Percentiles rank a stretch among this genome's conserved stretches.
phyloP scores from a whole-genome alignment of 495 filamentous ascomycete species.

The Penicillium nucicola region DNA sequence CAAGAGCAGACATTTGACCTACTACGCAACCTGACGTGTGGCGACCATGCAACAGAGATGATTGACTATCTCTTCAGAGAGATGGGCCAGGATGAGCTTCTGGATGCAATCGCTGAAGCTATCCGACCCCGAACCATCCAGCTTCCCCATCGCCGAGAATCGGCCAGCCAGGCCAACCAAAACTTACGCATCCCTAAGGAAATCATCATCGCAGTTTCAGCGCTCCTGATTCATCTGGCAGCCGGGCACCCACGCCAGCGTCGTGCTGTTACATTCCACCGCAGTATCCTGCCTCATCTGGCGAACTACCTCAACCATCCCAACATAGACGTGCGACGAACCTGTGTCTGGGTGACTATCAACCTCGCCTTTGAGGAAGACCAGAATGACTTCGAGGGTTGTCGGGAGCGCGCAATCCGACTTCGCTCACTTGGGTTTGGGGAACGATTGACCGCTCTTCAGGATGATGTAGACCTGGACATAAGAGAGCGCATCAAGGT shows the following conservation, averaged over 20 bases:
- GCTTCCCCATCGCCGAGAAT: conserved; percentile 36
- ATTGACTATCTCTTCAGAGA: conserved; percentile 76
- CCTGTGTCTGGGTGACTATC: conserved; percentile 75
- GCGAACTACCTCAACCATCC: conserved; percentile 63
- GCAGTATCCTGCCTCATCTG: conserved; percentile 48
- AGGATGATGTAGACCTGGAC: conserved; percentile 76
- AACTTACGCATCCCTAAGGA: conserved; percentile 56
- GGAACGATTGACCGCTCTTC: conserved; percentile 59
- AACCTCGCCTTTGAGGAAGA: conserved; percentile 84
- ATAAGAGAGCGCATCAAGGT: conserved; percentile 80
- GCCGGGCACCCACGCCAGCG: conserved; percentile 74
- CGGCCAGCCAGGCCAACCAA: conserved; percentile 22
- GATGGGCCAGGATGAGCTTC: conserved; percentile 71
- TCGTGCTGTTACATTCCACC: conserved; percentile 67
- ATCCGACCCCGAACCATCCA: conserved; percentile 53
- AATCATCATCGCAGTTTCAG: conserved; percentile 71
- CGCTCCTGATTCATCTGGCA: conserved; percentile 80
- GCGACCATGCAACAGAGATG: conserved; percentile 65
- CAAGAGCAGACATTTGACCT: conserved; percentile 89
- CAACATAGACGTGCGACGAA: conserved; percentile 65
- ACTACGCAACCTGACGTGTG: conserved; percentile 83
- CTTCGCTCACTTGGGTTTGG: conserved; percentile 70
- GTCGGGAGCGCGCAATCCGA: conserved; percentile 60
- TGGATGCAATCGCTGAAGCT: conserved; percentile 72
- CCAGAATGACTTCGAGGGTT: conserved; percentile 55